Conservation (phyloP, 192 early-diverging fungal species). For the Rhizophlyctis rosea region DNA sequence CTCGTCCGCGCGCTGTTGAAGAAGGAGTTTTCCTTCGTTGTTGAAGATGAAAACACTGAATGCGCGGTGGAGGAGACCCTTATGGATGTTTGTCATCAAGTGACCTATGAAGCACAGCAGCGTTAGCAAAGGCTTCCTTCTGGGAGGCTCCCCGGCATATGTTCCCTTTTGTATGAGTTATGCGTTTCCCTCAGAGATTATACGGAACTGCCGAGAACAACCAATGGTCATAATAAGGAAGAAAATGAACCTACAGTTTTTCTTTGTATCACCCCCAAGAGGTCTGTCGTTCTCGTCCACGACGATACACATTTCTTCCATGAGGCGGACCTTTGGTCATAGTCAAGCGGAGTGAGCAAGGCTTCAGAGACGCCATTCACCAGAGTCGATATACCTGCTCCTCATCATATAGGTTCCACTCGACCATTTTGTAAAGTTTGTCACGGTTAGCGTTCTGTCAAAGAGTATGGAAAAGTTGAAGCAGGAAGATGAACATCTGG, state of each 20-base stretch:
- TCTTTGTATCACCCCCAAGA: slow-evolving; percentile 85
- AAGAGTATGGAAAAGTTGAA: no score
- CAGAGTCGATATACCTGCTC: no score
- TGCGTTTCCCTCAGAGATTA: no score
- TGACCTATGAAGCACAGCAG: slow-evolving; percentile 59
- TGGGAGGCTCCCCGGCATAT: no score
- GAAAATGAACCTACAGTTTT: slow-evolving; percentile 66
- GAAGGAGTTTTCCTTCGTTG: slow-evolving; percentile 74
- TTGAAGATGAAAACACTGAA: slow-evolving; percentile 97
- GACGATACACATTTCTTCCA: slow-evolving; percentile 97
- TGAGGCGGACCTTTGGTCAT: slow-evolving; percentile 92
- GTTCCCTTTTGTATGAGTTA: no score
- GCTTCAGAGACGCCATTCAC: no score
- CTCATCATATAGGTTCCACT: no score
- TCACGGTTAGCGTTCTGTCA: no score
- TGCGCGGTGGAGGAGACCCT: slow-evolving; percentile 90
- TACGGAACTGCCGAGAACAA: not conserved
- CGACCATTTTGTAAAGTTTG: no score
- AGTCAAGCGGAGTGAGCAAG: no score
- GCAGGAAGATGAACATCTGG: no score
- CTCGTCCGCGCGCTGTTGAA: slow-evolving; percentile 93
- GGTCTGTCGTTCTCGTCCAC: slow-evolving; percentile 81
- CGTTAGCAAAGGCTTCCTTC: not conserved
- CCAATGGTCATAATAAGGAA: not conserved
- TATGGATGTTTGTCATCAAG: slow-evolving; percentile 89